Percentiles rank a stretch among this genome's conserved stretches.
Evolutionary conservation across 371 early-diverging fungal genomes (phyloP).

Genomic region (Parasitella parasitica): DNA sequence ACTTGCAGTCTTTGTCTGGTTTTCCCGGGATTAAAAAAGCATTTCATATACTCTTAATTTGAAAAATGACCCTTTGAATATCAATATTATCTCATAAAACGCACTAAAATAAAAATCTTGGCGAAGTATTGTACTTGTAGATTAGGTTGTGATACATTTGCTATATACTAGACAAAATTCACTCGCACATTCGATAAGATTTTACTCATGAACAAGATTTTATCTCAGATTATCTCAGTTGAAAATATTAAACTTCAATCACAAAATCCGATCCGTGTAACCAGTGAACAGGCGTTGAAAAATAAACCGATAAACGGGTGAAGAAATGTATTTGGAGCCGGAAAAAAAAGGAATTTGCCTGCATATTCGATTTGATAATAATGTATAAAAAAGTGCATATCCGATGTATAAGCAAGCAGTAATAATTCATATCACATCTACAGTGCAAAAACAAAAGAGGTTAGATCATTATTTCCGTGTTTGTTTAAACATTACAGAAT

Average conservation of each 20-base stretch:
- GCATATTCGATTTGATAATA: background rate
- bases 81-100: too few relatives aligned
- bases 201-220: background rate
- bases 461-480: background rate
- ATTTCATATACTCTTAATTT: too few relatives aligned
- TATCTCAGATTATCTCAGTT: background rate
- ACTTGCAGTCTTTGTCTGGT: too few relatives aligned
- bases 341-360: background rate
- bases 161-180: too few relatives aligned
- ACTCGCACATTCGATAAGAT: background rate
- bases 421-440: background rate
- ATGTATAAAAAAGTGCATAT: slow-evolving; percentile 3
- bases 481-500: background rate
- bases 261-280: background rate
- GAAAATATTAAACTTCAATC: background rate
- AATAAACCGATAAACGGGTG: background rate
- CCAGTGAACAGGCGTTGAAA: background rate
- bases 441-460: background rate
- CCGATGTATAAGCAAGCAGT: background rate
- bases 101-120: background rate
- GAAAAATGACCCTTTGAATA: too few relatives aligned
- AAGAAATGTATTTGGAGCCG: background rate
- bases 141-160: background rate
- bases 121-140: background rate
- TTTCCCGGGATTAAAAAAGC: too few relatives aligned